These are phyloP conservation scores for Ustilago bromivora DNA, from an alignment of 1,284 basidiomycete species.

Conservation along the genomic window DNA sequence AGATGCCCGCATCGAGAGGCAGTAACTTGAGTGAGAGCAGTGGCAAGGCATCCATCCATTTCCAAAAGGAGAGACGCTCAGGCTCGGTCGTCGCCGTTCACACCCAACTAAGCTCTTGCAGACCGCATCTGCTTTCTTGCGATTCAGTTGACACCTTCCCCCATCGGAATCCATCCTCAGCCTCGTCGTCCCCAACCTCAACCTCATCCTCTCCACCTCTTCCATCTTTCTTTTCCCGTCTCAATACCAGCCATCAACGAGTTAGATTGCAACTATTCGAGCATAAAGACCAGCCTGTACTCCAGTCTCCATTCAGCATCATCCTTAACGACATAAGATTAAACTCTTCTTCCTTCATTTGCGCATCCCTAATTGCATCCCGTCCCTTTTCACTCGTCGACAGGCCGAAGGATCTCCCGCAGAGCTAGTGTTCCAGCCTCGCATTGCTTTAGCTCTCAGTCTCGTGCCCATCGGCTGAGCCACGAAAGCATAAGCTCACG, in stretches of 20 bases:
- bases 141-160: conserved; percentile 12
- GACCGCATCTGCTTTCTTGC: neutral
- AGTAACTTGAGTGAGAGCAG: neutral
- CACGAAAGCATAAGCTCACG: neutral
- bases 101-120: neutral
- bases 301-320: neutral
- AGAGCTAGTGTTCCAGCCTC: neutral
- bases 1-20: conserved; percentile 5
- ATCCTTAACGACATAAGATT: neutral
- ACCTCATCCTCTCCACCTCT: neutral
- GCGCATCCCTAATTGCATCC: neutral
- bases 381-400: neutral
- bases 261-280: neutral
- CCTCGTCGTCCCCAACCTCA: conserved; percentile 5
- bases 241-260: too few relatives aligned
- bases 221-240: neutral
- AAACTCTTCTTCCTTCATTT: neutral
- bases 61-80: neutral
- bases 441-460: neutral
- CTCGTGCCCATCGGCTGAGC: neutral
- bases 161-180: conserved; percentile 23
- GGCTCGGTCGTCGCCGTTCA: conserved; percentile 10
- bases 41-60: neutral
- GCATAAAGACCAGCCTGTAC: neutral
- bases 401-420: too few relatives aligned